Evolutionary conservation across 2,329 filamentous ascomycete species (phyloP).

Genomic region (Blumeria graminis): DNA sequence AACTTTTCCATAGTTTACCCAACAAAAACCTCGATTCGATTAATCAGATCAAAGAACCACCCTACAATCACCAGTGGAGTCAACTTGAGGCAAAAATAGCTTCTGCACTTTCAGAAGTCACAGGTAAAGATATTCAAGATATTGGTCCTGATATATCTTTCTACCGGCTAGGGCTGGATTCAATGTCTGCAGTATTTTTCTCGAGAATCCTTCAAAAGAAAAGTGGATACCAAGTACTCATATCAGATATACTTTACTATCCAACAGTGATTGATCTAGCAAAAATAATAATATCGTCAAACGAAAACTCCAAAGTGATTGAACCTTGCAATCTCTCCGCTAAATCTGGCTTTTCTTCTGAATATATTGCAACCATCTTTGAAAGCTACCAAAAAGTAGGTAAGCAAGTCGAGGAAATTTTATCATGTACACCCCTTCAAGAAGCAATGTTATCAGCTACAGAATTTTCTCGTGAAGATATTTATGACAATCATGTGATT

Average conservation of each 20-base stretch:
- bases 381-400: constrained; percentile 7
- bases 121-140: constrained; percentile 20
- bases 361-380: constrained; percentile 7
- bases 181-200: constrained; percentile 53
- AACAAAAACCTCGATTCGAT: constrained; percentile 20
- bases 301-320: not conserved
- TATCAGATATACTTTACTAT: constrained; percentile 47
- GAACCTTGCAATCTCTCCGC: not conserved
- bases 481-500: constrained; percentile 51
- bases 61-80: constrained; percentile 21
- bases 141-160: constrained; percentile 48
- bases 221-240: constrained; percentile 26
- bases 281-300: constrained; percentile 9
- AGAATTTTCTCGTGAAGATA: constrained; percentile 18
- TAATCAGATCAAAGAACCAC: constrained; percentile 5
- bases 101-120: constrained; percentile 24
- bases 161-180: constrained; percentile 58
- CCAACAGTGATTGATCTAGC: constrained; percentile 40
- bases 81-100: constrained; percentile 31
- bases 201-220: constrained; percentile 28
- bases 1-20: constrained; percentile 23
- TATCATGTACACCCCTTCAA: constrained; percentile 72
- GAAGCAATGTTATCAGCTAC: constrained; percentile 58
- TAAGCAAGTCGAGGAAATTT: constrained; percentile 25
- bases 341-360: constrained; percentile 9